Base-by-base conservation (phyloP, 441 rosid species). In the Arabidopsis lyrata region DNA sequence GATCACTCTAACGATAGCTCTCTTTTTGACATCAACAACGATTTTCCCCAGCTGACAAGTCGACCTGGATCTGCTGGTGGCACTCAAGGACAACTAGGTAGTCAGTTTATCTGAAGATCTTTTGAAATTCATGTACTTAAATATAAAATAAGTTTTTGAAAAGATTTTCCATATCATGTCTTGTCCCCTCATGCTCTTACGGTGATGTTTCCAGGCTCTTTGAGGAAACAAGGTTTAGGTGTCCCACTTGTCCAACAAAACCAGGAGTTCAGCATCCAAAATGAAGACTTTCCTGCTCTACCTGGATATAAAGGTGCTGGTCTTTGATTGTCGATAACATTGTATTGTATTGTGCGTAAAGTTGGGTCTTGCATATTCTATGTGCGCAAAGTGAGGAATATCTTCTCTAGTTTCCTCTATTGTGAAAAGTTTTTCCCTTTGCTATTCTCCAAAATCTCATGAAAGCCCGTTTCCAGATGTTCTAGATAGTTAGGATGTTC, bases 201-300 rank as follows among this genome's bases (percentile, higher is more conserved):
- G 44, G 63, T 53, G 66, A 27, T 63, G 61, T 14, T 80, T 83
- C 70, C 87, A 96, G 99, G 97, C 39, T 93, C 98, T 42, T 63
- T 93, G 57, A 83, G 96, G 62, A 96, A 96, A 81, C 97, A 90
- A 75, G 91, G 93, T 76, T 88, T 87, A 68, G 91, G 95, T 67
- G 88, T 89, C 70, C 90, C 98, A 11, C 86, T 96, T 73, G 97
- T 81, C 74, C 99, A 91, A 74, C 99, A 96, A 81, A 96, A 88
- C 81, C 98, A 93, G 78, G 99, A 96, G 86, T 96, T 96, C 83
- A 91, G 99, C 90, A 96, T 96, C 72, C 98, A 93, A 88, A 96
- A 90, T 78, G 99, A 96, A 84, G 99, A 93, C 83, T 96, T 96
- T 81, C 99, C 99, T 70, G 99, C 99, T 52, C 78, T 96, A 72